These are phyloP conservation scores for Solanum habrochaites DNA, from an alignment of 257 asterid genomes.

Conservation along the genomic window DNA sequence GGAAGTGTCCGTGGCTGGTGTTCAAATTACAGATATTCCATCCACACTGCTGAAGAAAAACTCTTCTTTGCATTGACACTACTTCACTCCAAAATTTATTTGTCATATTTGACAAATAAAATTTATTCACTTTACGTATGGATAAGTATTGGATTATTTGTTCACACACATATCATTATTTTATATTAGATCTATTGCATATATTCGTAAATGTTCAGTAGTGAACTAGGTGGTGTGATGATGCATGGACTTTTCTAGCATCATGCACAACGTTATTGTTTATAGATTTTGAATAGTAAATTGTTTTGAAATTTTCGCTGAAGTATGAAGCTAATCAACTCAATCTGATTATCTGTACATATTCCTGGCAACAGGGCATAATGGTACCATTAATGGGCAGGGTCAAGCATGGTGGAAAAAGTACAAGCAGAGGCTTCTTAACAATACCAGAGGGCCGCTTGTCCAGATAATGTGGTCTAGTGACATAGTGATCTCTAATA, in stretches of 20 bases:
- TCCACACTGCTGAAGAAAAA: not conserved
- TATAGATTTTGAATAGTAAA: not conserved
- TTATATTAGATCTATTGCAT: not conserved
- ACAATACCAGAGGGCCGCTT: constrained; percentile 77
- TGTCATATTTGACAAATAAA: not conserved
- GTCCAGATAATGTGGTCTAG: constrained; percentile 79
- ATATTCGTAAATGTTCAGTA: not conserved
- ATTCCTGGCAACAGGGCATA: constrained; percentile 45
- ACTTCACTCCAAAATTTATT: not conserved
- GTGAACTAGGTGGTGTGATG: not conserved
- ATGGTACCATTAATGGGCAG: constrained; percentile 74
- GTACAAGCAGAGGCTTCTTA: constrained; percentile 51
- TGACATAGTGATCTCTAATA: constrained; percentile 50
- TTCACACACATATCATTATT: not conserved
- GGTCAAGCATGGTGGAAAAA: constrained; percentile 80
- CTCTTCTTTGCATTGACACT: not conserved
- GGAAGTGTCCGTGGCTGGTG: not conserved
- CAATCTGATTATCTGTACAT: constrained; percentile 5
- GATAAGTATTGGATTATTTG: not conserved
- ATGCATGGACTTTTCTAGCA: not conserved
- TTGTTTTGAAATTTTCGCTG: not conserved
- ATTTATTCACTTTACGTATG: not conserved
- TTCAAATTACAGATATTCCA: not conserved
- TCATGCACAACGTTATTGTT: not conserved
- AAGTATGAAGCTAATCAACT: not conserved